Percentiles rank a stretch among this genome's conserved stretches.
phyloP scores from a whole-genome alignment of 129 eudicot species.

The Chrysanthemum lavandulifolium region DNA sequence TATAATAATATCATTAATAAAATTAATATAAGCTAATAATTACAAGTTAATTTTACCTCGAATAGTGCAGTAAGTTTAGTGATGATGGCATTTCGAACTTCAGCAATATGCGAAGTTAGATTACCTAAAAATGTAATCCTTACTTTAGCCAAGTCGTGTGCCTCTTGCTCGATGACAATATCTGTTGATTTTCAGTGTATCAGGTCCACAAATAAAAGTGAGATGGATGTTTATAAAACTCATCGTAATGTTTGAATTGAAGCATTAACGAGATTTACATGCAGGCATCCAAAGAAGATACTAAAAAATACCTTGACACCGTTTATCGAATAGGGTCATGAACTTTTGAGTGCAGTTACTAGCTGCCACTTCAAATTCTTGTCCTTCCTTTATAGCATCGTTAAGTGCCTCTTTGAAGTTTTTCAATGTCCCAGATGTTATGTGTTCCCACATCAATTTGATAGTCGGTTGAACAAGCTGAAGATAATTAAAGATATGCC shows the following conservation, averaged over 20 bases:
- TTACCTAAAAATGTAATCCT: constrained; percentile 69
- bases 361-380: constrained; percentile 71
- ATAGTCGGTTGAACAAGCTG: constrained; percentile 74
- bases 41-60: constrained; percentile 48
- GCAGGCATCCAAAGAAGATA: background rate
- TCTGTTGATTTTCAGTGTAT: constrained; percentile 36
- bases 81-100: constrained; percentile 57
- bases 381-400: constrained; percentile 60
- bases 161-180: constrained; percentile 60
- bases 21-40: no score
- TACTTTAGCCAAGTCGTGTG: constrained; percentile 69
- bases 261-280: constrained; percentile 45
- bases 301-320: constrained; percentile 58
- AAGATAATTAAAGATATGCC: constrained; percentile 10
- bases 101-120: constrained; percentile 62
- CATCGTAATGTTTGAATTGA: no score
- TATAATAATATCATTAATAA: no score
- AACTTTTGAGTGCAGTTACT: constrained; percentile 46
- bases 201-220: background rate
- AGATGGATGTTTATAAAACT: background rate
- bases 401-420: constrained; percentile 64
- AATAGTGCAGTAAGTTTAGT: constrained; percentile 58
- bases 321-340: constrained; percentile 53
- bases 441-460: constrained; percentile 65
- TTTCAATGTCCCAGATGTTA: constrained; percentile 58